phyloP scores from a whole-genome alignment of 495 filamentous ascomycete genomes.

The Aspergillus indologenus region DNA sequence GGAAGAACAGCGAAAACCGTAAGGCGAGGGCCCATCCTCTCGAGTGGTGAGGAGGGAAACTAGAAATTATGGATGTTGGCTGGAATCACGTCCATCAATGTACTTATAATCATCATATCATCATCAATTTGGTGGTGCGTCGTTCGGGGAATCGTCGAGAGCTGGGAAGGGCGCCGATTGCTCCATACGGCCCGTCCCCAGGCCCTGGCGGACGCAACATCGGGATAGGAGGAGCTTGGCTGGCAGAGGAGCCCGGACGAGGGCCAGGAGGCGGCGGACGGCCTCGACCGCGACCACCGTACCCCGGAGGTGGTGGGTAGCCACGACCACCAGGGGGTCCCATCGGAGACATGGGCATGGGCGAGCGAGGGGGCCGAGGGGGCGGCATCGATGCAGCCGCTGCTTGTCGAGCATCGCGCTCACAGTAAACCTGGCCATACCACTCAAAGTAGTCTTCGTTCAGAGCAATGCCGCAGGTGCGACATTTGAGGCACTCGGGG shows the following conservation, averaged over 20 bases:
- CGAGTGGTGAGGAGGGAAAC: background rate
- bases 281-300: slow-evolving; percentile 28
- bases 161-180: slow-evolving; percentile 21
- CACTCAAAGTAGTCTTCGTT: slow-evolving; percentile 71
- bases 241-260: slow-evolving; percentile 6
- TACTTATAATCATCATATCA: slow-evolving; percentile 58
- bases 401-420: slow-evolving; percentile 74
- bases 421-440: slow-evolving; percentile 69
- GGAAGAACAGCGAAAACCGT: background rate
- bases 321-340: slow-evolving; percentile 19
- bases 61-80: background rate
- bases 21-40: background rate
- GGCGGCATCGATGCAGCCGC: slow-evolving; percentile 40
- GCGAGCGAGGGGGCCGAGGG: slow-evolving; percentile 30
- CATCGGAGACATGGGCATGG: slow-evolving; percentile 31
- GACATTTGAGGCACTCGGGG: slow-evolving; percentile 79
- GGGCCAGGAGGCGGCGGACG: slow-evolving; percentile 3
- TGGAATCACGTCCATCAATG: slow-evolving; percentile 2
- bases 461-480: slow-evolving; percentile 49
- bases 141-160: slow-evolving; percentile 61
- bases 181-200: slow-evolving; percentile 27
- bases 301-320: slow-evolving; percentile 23
- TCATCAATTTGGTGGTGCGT: slow-evolving; percentile 80
- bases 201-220: slow-evolving; percentile 19
- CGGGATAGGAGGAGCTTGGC: background rate